Percentiles rank a stretch among this genome's conserved stretches.
Conservation (phyloP, 106 monocot genomes). For the Chionographis japonica region DNA sequence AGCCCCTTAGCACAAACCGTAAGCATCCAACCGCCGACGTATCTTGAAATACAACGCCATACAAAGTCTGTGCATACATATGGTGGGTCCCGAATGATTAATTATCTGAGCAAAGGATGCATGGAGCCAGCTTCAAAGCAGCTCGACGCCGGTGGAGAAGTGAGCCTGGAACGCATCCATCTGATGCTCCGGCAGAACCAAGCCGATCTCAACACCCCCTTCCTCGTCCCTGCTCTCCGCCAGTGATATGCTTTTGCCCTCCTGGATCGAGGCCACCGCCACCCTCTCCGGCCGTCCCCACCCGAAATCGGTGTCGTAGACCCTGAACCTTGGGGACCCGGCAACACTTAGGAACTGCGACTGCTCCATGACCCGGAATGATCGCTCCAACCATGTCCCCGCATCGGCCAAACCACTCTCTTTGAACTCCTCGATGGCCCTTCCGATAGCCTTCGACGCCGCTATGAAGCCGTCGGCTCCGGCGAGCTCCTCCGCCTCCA, state of each 20-base stretch:
- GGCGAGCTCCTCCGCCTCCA: neutral
- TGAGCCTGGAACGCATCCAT: neutral
- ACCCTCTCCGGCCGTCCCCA: slow-evolving; percentile 19
- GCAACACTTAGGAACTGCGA: neutral
- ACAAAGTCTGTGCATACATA: no score
- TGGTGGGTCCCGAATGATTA: no score
- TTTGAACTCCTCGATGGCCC: neutral
- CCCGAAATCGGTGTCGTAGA: slow-evolving; percentile 16
- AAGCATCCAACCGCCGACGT: no score
- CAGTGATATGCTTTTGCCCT: neutral
- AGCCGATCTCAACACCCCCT: slow-evolving; percentile 16
- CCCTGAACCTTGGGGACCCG: slow-evolving; percentile 16
- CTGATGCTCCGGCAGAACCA: neutral
- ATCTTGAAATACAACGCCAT: no score
- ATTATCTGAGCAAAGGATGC: no score
- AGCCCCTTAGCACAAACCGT: no score
- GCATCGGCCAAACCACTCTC: neutral
- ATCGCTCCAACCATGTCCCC: neutral
- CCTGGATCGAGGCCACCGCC: slow-evolving; percentile 8
- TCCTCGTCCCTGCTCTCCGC: slow-evolving; percentile 15
- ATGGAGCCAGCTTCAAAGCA: no score
- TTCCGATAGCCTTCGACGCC: slow-evolving; percentile 14
- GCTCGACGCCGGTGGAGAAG: neutral
- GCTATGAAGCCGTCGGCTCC: slow-evolving; percentile 4
- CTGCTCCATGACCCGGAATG: neutral